phyloP scores from a whole-genome alignment of 2,329 filamentous ascomycete genomes.

The Ambrosiella cleistominuta region DNA sequence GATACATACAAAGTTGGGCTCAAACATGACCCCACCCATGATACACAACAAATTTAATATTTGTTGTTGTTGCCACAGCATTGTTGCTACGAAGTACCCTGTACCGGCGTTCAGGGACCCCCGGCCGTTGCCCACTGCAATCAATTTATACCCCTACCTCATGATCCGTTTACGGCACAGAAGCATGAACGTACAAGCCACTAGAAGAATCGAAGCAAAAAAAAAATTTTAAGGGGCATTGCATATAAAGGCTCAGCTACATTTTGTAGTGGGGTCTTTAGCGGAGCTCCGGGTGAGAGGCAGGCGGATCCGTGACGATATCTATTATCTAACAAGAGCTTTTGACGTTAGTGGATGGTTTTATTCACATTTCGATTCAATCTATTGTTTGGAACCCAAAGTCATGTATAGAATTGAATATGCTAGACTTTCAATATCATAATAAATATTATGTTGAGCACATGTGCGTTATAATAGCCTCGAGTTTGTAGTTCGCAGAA shows the following conservation, averaged over 20 bases:
- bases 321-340: too few species aligned
- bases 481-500: too few species aligned
- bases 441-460: too few species aligned
- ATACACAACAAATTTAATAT: background rate
- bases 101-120: background rate
- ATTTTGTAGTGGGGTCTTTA: background rate
- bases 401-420: too few species aligned
- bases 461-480: too few species aligned
- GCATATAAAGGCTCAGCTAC: background rate
- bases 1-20: too few species aligned
- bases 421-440: too few species aligned
- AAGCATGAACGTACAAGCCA: background rate
- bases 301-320: too few species aligned
- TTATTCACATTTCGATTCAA: too few species aligned
- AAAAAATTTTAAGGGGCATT: background rate
- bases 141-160: constrained; percentile 10
- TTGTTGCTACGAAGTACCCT: background rate
- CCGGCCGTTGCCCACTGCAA: constrained; percentile 4
- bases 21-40: background rate
- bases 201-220: background rate
- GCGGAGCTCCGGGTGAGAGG: too few species aligned
- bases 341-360: too few species aligned
- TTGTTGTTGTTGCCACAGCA: constrained; percentile 8
- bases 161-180: background rate
- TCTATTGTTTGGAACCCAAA: too few species aligned